phyloP scores from a whole-genome alignment of 1,139 yeast genomes.

The Blastobotrys apis region DNA sequence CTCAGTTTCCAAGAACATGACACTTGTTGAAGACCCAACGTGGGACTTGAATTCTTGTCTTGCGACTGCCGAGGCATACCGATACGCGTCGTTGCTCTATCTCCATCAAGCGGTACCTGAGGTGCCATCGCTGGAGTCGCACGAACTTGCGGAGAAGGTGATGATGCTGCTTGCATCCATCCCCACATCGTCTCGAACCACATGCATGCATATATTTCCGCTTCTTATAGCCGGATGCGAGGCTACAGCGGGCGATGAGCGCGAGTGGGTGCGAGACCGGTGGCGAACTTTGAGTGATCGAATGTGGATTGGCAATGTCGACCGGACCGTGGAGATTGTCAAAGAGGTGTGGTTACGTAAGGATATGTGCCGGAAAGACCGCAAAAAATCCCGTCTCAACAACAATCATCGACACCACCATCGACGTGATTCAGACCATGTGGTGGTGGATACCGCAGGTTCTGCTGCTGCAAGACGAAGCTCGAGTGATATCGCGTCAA shows the following conservation, averaged over 20 bases:
- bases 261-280: constrained; percentile 57
- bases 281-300: constrained; percentile 53
- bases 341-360: constrained; percentile 66
- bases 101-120: constrained; percentile 70
- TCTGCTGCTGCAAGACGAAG: constrained; percentile 8
- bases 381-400: no score
- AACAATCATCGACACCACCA: constrained; percentile 3
- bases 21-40: constrained; percentile 41
- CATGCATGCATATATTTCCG: constrained; percentile 60
- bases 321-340: constrained; percentile 62
- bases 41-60: constrained; percentile 59
- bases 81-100: constrained; percentile 54
- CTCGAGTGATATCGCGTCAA: constrained; percentile 13
- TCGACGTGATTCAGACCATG: background rate
- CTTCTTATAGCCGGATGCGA: constrained; percentile 62
- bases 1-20: constrained; percentile 28
- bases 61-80: constrained; percentile 65
- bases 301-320: constrained; percentile 63
- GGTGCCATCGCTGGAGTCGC: constrained; percentile 52
- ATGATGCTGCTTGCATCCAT: constrained; percentile 58
- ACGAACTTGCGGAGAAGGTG: constrained; percentile 55
- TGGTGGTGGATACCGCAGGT: background rate
- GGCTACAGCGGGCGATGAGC: constrained; percentile 55
- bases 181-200: constrained; percentile 55
- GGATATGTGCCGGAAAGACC: constrained; percentile 34